Evolutionary conservation across 2,329 filamentous ascomycete species (phyloP).

Genomic region (Coleophoma eucalyptorum): DNA sequence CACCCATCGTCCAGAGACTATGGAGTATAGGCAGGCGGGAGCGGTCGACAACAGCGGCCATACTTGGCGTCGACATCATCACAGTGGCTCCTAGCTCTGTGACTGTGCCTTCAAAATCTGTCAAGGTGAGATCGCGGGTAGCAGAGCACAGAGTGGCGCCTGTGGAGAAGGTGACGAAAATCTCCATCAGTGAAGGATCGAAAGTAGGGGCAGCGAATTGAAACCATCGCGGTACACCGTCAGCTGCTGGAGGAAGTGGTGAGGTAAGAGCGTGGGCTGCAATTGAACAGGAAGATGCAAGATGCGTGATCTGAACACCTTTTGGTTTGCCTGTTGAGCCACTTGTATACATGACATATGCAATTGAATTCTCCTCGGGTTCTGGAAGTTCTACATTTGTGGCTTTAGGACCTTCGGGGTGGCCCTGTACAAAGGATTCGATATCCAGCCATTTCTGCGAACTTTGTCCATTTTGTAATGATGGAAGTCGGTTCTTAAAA

Average conservation of each 20-base stretch:
- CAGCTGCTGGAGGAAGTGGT: constrained; percentile 27
- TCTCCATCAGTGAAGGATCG: constrained; percentile 25
- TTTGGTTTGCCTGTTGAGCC: constrained; percentile 82
- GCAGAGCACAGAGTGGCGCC: constrained; percentile 25
- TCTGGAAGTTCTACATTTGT: background rate
- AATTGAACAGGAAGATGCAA: background rate
- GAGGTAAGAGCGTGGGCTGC: constrained; percentile 24
- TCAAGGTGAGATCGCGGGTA: constrained; percentile 23
- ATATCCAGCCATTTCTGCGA: background rate
- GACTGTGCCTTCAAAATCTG: constrained; percentile 23
- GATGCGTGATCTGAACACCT: constrained; percentile 50
- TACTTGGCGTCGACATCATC: background rate
- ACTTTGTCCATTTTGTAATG: background rate
- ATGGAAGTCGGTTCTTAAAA: background rate
- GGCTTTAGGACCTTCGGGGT: too few species aligned
- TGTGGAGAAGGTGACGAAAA: constrained; percentile 23
- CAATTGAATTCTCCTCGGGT: background rate
- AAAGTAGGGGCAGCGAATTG: constrained; percentile 25
- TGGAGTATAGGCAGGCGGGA: background rate
- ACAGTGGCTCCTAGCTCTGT: background rate
- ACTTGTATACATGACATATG: constrained; percentile 57
- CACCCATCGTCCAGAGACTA: background rate
- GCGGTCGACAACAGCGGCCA: background rate
- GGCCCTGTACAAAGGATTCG: background rate
- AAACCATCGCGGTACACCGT: constrained; percentile 27